phyloP scores from a whole-genome alignment of 257 asterid genomes.

The Rhazya stricta region DNA sequence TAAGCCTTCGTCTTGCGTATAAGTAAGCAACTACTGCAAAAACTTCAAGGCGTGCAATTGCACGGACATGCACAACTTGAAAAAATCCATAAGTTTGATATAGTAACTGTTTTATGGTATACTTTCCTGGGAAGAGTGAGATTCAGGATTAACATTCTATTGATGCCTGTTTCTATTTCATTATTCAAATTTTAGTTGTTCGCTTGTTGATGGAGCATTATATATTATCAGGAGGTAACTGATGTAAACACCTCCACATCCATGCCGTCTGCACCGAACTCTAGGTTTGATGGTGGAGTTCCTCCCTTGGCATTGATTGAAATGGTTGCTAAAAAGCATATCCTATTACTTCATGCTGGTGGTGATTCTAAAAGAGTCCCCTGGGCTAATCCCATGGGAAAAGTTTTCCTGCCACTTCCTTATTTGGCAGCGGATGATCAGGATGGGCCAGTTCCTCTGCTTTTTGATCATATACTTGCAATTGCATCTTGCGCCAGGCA shows the following conservation, averaged over 20 bases:
- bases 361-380: slow-evolving; percentile 99
- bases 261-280: slow-evolving; percentile 28
- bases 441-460: slow-evolving; percentile 91
- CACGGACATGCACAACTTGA: background rate
- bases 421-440: slow-evolving; percentile 87
- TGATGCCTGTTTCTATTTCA: background rate
- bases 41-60: no score
- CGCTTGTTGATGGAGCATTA: slow-evolving; percentile 13
- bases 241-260: slow-evolving; percentile 32
- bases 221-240: slow-evolving; percentile 43
- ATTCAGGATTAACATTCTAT: background rate
- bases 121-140: background rate
- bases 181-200: background rate
- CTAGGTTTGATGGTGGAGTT: slow-evolving; percentile 31
- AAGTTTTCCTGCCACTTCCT: slow-evolving; percentile 94
- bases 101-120: background rate
- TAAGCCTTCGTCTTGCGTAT: no score
- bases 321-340: slow-evolving; percentile 61
- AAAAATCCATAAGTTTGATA: background rate
- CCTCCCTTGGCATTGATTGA: slow-evolving; percentile 44
- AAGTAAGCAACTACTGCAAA: no score
- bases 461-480: slow-evolving; percentile 94
- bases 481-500: slow-evolving; percentile 89
- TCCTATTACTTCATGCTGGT: slow-evolving; percentile 90
- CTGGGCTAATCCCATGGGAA: slow-evolving; percentile 99